phyloP scores from a whole-genome alignment of 1,284 basidiomycete species.

The Cryptococcus neoformans region DNA sequence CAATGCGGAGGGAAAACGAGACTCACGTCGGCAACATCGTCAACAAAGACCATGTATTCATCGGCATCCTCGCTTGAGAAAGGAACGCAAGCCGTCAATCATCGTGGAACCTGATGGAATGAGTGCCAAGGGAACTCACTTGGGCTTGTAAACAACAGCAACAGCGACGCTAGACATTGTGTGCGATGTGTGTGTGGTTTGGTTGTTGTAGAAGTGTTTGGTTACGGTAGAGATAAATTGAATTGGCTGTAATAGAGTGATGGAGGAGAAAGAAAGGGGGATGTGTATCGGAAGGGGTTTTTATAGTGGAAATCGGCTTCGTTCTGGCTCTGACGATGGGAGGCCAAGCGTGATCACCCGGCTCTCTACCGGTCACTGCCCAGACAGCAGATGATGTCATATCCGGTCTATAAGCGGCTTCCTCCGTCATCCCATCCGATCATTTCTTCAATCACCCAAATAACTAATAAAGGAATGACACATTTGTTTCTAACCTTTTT shows the following conservation, averaged over 20 bases:
- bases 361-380: no score
- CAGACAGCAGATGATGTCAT: no score
- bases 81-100: background rate
- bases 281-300: background rate
- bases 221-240: background rate
- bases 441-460: no score
- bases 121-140: background rate
- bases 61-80: constrained; percentile 33
- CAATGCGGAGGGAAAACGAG: background rate
- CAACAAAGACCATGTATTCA: constrained; percentile 45
- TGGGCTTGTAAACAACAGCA: constrained; percentile 31
- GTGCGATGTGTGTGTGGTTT: background rate
- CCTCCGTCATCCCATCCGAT: no score
- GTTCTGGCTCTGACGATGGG: background rate
- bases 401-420: no score
- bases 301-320: background rate
- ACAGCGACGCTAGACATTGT: background rate
- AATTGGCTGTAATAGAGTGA: background rate
- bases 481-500: no score
- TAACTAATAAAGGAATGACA: no score
- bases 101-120: background rate
- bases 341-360: background rate
- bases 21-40: constrained; percentile 42
- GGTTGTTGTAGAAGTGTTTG: constrained; percentile 2
- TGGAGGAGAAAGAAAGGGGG: background rate